Base-by-base conservation (phyloP, 2,329 filamentous ascomycete genomes). In the Pseudocercospora crystallina region DNA sequence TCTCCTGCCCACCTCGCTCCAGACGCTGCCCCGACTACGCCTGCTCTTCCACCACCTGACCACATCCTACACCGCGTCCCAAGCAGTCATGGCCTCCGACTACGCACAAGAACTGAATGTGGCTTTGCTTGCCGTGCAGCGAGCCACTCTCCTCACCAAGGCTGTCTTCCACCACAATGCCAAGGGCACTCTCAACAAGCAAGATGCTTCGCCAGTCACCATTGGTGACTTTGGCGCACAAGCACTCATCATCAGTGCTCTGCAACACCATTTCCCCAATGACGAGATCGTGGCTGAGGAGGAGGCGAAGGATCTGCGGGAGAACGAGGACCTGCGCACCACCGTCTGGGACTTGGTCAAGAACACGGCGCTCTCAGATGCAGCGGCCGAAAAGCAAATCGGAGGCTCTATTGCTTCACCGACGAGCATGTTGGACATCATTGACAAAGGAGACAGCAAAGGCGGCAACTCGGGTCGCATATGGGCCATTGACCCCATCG, bases 161-260 rank as follows among this genome's bases (percentile, higher is more conserved):
- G 81, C 81, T 56, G 87, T 90, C 67, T 89, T 88, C 76, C 79
- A 90, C 74, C 87, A 92, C 63, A 94, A 92, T 73, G 87, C 90
- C 64, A 97, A 97, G 76, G 92, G 92, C 62, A 96, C 94, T 39
- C 80, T 96, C 44, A 87, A 86, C 70, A 99, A 99, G 77, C 86
- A 89, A 72, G 94, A 99, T 79, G 90, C 89, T 69, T 96, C 91
- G 8, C 94, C 94, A 59, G 94, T 99, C 64, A 99, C 94, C 13
- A 94, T 97, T 64, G 94, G 92, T 70, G 94, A 99, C 76, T 97
- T 96, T 71, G 94, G 94, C 66, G 95, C 94, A 33, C 94, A 99
- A 76, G 91, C 94, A 30, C 83, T 99, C 60, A 96, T 99, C 73
- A 96, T 97, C 67, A 81, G 85, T 50, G 92, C 92, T 26, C 85